Base-by-base conservation (phyloP, 495 filamentous ascomycete species). In the Jackrogersella minutella region DNA sequence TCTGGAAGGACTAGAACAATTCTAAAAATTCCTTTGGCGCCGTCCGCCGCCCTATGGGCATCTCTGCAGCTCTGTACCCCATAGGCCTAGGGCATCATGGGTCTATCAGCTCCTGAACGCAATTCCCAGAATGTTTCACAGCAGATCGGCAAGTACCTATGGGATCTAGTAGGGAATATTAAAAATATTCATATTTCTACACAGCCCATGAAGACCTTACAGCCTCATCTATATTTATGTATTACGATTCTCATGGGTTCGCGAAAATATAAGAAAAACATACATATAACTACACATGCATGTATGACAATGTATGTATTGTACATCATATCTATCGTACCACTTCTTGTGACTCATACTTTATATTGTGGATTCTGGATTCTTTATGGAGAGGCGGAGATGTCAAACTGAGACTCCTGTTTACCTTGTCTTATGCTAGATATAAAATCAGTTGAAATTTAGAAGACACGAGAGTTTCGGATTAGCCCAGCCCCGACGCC, bases 1-100 rank as follows among this genome's bases (percentile, higher is more conserved):
- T 68, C 59, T 63, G 34, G 65, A 68, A 63, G 49, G 39, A 55
- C 54, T 68, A 63, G 65, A 68, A 68, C 52, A 64, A 59, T 68
- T 68, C 58, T 58, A 59, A 26, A 54, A 16, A 22, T 40, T 43
- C 50, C 16, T 61, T 61, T 16, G 13, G 24, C 56, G 41, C 41
- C 39, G 21, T 43, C 40, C 50, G 40, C 31, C 14, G n/a, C 9
- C 28, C 11, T 28, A n/a, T n/a, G n/a, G n/a, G n/a, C n/a, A n/a
- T n/a, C n/a, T n/a, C n/a, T n/a, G n/a, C n/a, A n/a, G n/a, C n/a
- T n/a, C n/a, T 36, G 26, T 62, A 37, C 39, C 31, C 24, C 11
- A 58, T 10, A 14, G 9, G 7, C 11, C 5, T 30, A n/a, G n/a
- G n/a, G n/a, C n/a, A n/a, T n/a, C n/a, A n/a, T n/a, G n/a, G n/a